Percentiles rank a stretch among this genome's conserved stretches.
These are phyloP conservation scores for Diaporthe caulivora DNA, from an alignment of 2,329 filamentous ascomycete species.

Conservation along the genomic window DNA sequence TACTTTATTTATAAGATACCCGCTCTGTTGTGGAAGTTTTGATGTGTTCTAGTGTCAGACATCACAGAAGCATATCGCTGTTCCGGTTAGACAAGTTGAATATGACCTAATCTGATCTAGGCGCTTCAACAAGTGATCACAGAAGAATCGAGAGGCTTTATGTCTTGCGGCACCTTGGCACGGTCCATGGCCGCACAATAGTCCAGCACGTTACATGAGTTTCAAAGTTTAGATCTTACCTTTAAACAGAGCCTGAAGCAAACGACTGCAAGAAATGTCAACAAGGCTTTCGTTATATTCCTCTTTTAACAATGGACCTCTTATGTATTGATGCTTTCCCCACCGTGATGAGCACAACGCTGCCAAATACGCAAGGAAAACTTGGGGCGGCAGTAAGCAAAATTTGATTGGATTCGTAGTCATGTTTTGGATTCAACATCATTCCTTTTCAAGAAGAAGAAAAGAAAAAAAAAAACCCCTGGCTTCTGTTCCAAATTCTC, in stretches of 20 bases:
- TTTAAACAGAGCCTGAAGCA: not conserved
- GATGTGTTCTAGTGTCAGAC: no score
- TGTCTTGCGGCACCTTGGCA: not conserved
- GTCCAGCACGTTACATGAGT: no score
- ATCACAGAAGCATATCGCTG: not conserved
- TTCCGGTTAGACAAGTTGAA: not conserved
- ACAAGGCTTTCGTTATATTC: no score
- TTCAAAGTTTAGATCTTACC: accelerated
- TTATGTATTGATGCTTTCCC: not conserved
- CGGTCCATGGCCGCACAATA: no score
- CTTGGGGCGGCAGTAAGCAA: not conserved
- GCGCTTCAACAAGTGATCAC: no score
- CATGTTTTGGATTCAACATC: not conserved
- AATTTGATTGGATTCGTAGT: not conserved
- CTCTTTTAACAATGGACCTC: not conserved
- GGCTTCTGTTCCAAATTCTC: not conserved
- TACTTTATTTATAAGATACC: not conserved
- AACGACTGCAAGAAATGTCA: not conserved
- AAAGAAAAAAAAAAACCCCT: not conserved
- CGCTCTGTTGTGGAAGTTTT: not conserved
- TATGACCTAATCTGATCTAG: not conserved
- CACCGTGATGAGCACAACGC: not conserved
- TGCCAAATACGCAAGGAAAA: not conserved
- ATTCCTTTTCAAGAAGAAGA: no score
- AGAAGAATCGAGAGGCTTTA: not conserved